These are phyloP conservation scores for Chalciporus sphaerocephalus DNA, from an alignment of 768 basidiomycete species.

Conservation along the genomic window DNA sequence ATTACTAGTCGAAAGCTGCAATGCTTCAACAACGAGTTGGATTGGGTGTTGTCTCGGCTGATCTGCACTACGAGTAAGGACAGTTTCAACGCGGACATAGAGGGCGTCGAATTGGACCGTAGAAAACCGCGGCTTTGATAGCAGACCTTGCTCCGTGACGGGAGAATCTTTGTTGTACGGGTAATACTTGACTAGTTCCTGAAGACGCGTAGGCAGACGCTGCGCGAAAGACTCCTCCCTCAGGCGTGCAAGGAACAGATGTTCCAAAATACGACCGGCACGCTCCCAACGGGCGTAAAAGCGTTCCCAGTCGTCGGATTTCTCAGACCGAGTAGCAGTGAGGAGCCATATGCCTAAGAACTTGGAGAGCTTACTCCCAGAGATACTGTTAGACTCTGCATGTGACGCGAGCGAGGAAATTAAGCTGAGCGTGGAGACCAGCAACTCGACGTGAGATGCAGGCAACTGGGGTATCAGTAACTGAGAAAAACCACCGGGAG, in stretches of 20 bases:
- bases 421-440: slow-evolving; percentile 54
- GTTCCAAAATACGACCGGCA: slow-evolving; percentile 68
- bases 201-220: slow-evolving; percentile 64
- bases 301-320: slow-evolving; percentile 53
- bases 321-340: slow-evolving; percentile 41
- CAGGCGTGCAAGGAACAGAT: slow-evolving; percentile 68
- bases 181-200: slow-evolving; percentile 66
- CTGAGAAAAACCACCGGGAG: slow-evolving; percentile 58
- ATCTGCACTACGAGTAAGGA: slow-evolving; percentile 35
- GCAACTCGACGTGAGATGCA: slow-evolving; percentile 51
- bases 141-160: slow-evolving; percentile 38
- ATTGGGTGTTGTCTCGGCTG: slow-evolving; percentile 50
- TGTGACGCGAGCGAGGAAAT: slow-evolving; percentile 70
- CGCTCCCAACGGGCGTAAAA: slow-evolving; percentile 77
- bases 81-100: slow-evolving; percentile 60
- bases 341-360: slow-evolving; percentile 73
- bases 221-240: slow-evolving; percentile 55
- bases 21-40: slow-evolving; percentile 58
- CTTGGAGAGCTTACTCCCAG: slow-evolving; percentile 74
- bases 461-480: slow-evolving; percentile 59
- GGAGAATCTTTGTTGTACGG: slow-evolving; percentile 46
- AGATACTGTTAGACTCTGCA: slow-evolving; percentile 66
- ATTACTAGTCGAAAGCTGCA: slow-evolving; percentile 38
- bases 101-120: slow-evolving; percentile 62
- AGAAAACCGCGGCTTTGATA: slow-evolving; percentile 63